phyloP scores from a whole-genome alignment of 805 yeast species.

The Zygotorulaspora danielsina region DNA sequence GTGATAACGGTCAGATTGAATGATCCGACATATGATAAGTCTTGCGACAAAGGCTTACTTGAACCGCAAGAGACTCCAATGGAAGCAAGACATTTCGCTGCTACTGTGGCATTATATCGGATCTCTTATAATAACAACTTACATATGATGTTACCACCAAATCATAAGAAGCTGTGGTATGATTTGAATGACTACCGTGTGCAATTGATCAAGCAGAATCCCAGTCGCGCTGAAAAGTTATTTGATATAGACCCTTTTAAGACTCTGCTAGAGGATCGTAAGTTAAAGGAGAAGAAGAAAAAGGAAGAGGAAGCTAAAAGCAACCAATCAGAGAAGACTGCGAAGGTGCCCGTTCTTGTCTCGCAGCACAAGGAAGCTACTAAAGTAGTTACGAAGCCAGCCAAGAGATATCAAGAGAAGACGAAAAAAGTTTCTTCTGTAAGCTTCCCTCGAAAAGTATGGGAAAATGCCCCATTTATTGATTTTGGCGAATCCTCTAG shows the following conservation, averaged over 20 bases:
- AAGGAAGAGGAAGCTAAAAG: conserved; percentile 46
- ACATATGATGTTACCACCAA: conserved; percentile 81
- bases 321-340: conserved; percentile 49
- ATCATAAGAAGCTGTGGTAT: conserved; percentile 75
- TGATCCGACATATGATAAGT: conserved; percentile 40
- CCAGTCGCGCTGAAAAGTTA: conserved; percentile 44
- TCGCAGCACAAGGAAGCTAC: conserved; percentile 16
- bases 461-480: conserved; percentile 68
- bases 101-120: conserved; percentile 80
- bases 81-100: conserved; percentile 87
- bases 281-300: conserved; percentile 39
- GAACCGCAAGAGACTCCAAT: conserved; percentile 72
- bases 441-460: conserved; percentile 47
- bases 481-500: conserved; percentile 65
- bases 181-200: conserved; percentile 61
- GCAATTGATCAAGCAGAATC: conserved; percentile 43
- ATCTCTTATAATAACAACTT: conserved; percentile 76
- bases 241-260: conserved; percentile 77
- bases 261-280: conserved; percentile 55
- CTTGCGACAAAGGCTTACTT: conserved; percentile 47
- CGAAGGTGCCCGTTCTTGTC: conserved; percentile 47
- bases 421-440: conserved; percentile 13
- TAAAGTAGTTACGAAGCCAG: background rate
- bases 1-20: conserved; percentile 51
- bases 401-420: background rate